Evolutionary conservation across 1,284 basidiomycete species (phyloP).

Genomic region (Trametes sp.): DNA sequence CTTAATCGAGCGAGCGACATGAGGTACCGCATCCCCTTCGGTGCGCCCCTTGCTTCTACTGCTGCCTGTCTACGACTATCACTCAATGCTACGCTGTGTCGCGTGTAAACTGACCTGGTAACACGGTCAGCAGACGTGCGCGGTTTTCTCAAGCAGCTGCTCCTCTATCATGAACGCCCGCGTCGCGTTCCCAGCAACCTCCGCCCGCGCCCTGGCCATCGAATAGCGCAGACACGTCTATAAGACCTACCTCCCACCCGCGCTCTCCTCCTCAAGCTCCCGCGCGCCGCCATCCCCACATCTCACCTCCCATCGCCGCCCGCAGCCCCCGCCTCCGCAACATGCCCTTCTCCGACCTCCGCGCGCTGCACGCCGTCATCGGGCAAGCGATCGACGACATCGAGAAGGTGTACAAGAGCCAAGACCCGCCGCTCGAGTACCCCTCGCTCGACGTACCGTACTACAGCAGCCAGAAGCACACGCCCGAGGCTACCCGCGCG

Average conservation of each 20-base stretch:
- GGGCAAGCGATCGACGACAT: conserved; percentile 73
- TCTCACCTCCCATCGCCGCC: too few relatives aligned
- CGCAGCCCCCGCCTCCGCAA: conserved; percentile 44
- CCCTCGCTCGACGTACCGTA: conserved; percentile 62
- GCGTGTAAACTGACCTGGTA: conserved; percentile 1
- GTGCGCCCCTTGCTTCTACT: not conserved
- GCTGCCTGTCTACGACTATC: not conserved
- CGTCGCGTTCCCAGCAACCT: conserved; percentile 10
- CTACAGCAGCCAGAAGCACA: conserved; percentile 46
- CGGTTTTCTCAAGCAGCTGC: conserved; percentile 6
- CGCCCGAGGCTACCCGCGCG: conserved; percentile 19
- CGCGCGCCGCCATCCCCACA: conserved; percentile 63
- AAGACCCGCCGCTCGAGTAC: conserved; percentile 56
- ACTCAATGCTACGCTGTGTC: not conserved
- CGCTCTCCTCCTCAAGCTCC: conserved; percentile 47
- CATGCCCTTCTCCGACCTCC: conserved; percentile 67
- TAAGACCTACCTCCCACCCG: conserved; percentile 4
- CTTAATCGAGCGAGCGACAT: not conserved
- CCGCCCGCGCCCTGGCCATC: not conserved
- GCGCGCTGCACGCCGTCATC: conserved; percentile 69
- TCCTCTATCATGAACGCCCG: not conserved
- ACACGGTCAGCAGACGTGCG: conserved; percentile 14
- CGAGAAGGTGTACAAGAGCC: conserved; percentile 58
- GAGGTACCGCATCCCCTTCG: not conserved
- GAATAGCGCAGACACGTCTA: not conserved